Evolutionary conservation across 768 basidiomycete genomes (phyloP).

Genomic region (Agaricus subrufescens): DNA sequence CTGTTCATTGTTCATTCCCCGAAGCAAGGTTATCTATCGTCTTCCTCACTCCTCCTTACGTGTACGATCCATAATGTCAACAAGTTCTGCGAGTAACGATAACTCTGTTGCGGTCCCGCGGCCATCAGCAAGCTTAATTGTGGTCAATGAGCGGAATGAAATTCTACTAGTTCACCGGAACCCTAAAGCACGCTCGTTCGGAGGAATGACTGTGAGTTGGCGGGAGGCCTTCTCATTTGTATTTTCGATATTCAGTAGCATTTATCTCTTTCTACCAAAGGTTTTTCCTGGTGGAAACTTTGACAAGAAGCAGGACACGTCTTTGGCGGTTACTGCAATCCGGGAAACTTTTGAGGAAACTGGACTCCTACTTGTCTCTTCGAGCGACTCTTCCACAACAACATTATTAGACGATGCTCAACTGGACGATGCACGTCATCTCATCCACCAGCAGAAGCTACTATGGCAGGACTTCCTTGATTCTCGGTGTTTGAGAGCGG

Average conservation of each 20-base stretch:
- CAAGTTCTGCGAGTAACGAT: neutral
- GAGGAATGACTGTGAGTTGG: slow-evolving; percentile 56
- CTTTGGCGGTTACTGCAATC: slow-evolving; percentile 58
- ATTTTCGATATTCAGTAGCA: too few species aligned
- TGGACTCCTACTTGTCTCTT: slow-evolving; percentile 52
- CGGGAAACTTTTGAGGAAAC: slow-evolving; percentile 78
- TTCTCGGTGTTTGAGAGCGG: slow-evolving; percentile 37
- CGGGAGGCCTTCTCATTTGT: neutral
- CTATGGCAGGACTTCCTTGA: slow-evolving; percentile 51
- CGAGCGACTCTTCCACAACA: slow-evolving; percentile 6
- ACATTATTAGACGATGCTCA: slow-evolving; percentile 26
- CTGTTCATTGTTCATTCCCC: neutral
- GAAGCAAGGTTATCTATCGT: neutral
- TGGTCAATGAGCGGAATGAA: slow-evolving; percentile 64
- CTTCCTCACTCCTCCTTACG: neutral
- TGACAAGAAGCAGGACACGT: slow-evolving; percentile 55
- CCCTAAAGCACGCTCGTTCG: slow-evolving; percentile 58
- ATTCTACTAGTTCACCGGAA: slow-evolving; percentile 68
- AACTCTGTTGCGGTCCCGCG: slow-evolving; percentile 31
- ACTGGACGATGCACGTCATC: slow-evolving; percentile 50
- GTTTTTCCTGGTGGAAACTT: slow-evolving; percentile 77
- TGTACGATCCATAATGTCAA: slow-evolving; percentile 8
- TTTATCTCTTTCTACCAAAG: slow-evolving; percentile 27
- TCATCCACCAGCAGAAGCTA: slow-evolving; percentile 48
- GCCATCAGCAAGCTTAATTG: slow-evolving; percentile 62